Percentiles rank a stretch among this genome's conserved stretches.
Conservation (phyloP, 768 basidiomycete genomes). For the Tylopilus vinaceipallidus region DNA sequence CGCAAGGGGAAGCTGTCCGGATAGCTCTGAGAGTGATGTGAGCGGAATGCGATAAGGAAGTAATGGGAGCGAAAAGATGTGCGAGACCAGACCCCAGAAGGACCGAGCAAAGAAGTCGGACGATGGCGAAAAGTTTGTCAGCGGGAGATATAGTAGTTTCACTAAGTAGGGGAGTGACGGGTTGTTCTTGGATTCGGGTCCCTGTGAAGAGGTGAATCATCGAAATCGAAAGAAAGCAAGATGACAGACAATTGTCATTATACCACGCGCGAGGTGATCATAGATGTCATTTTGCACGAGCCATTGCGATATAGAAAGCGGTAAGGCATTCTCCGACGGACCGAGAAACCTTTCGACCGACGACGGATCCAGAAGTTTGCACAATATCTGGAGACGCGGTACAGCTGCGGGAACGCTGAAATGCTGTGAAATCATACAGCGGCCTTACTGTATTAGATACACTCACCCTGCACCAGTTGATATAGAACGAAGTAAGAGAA, state of each 20-base stretch:
- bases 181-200: conserved; percentile 50
- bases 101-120: conserved; percentile 27
- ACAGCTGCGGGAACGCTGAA: conserved; percentile 48
- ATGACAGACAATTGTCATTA: conserved; percentile 47
- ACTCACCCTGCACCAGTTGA: conserved; percentile 52
- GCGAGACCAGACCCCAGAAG: conserved; percentile 43
- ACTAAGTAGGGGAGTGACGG: conserved; percentile 29
- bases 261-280: conserved; percentile 15
- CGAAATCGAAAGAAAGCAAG: not conserved
- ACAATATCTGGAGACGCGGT: conserved; percentile 51
- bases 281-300: conserved; percentile 50
- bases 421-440: not conserved
- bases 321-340: conserved; percentile 29
- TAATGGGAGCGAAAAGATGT: conserved; percentile 70
- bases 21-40: conserved; percentile 59
- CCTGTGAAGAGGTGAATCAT: conserved; percentile 37
- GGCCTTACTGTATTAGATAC: not conserved
- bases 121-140: conserved; percentile 31
- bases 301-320: conserved; percentile 41
- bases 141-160: conserved; percentile 26
- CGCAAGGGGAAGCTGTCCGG: conserved; percentile 59
- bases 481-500: conserved; percentile 52
- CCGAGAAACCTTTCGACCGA: conserved; percentile 19
- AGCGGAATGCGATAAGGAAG: conserved; percentile 75
- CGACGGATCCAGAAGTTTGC: conserved; percentile 39